Base-by-base conservation (phyloP, 768 basidiomycete species). In the Chalciporus pseudorubinellus region DNA sequence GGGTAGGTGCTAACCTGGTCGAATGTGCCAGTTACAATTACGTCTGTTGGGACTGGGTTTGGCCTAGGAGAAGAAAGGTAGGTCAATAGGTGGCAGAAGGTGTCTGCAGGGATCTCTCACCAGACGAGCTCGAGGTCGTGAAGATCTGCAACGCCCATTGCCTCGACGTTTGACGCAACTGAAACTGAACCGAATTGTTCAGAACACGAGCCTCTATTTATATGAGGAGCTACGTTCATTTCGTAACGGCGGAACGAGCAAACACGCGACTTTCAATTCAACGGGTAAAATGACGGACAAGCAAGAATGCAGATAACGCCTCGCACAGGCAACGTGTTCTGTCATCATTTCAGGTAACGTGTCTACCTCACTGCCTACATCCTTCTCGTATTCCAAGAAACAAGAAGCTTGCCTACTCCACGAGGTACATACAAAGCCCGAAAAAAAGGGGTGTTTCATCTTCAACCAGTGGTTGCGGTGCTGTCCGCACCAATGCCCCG, bases 1-100 rank as follows among this genome's bases (percentile, higher is more conserved):
- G 28, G 18, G 43, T 36, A n/a, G 6, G 6, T 24, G 55, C 82
- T 57, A 64, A 88, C 89, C 69, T 85, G 71, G 75, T 92, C 89
- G 65, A 91, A 92, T 26, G 84, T 79, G 33, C 89, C 89, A 19
- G 87, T 89, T 50, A 85, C 79, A 62, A 88, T 77, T 55, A 89
- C 87, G 43, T 73, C 67, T 43, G 62, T 72, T 38, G 85, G 77
- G 44, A 76, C 74, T 26, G 73, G 54, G 56, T 80, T 76, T 16
- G 85, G 85, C 86, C 87, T 88, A 55, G 47, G 53, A 51, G 50
- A 14, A 54, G 18, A 18, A 41, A 11, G 48, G 44, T 33, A 55
- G 53, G 28, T 11, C 22, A 12, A 33, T 9, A 24, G 22, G 14
- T n/a, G n/a, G n/a, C 1, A 34, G 45, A 40, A 49, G 54, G 26